Evolutionary conservation across 305 asterid genomes (phyloP).

Genomic region (Fraxinus albicans): DNA sequence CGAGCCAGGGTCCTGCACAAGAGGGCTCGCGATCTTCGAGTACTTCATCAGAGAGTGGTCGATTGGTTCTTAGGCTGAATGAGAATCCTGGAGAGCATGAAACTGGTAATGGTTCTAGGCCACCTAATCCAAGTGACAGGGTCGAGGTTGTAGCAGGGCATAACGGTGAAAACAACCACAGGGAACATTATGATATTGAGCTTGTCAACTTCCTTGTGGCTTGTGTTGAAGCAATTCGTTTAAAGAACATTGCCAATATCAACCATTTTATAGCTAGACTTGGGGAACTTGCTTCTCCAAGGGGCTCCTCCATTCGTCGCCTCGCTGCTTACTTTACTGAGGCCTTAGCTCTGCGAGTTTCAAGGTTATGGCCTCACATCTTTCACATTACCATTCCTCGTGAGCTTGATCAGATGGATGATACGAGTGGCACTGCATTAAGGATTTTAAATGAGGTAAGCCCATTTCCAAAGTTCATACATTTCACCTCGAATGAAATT

Average conservation of each 20-base stretch:
- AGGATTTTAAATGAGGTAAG: conserved; percentile 69
- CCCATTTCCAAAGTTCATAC: conserved; percentile 80
- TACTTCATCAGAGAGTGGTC: conserved; percentile 62
- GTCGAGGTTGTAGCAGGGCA: conserved; percentile 33
- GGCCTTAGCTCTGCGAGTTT: conserved; percentile 68
- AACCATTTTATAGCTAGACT: conserved; percentile 69
- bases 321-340: conserved; percentile 81
- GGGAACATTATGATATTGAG: conserved; percentile 61
- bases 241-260: conserved; percentile 51
- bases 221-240: conserved; percentile 69
- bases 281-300: conserved; percentile 90
- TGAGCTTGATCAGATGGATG: conserved; percentile 61
- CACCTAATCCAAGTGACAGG: conserved; percentile 34
- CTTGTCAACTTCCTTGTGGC: conserved; percentile 69
- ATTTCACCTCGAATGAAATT: conserved; percentile 90
- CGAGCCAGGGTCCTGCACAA: conserved; percentile 38
- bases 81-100: conserved; percentile 36
- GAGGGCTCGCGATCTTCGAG: conserved; percentile 73
- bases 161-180: conserved; percentile 36
- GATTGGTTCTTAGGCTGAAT: conserved; percentile 39
- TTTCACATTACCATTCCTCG: conserved; percentile 66
- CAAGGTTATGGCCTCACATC: conserved; percentile 76
- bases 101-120: conserved; percentile 58
- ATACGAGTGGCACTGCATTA: conserved; percentile 46
- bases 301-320: conserved; percentile 70